These are phyloP conservation scores for Penicillium aurantiogriseum DNA, from an alignment of 2,329 filamentous ascomycete species.

Conservation along the genomic window DNA sequence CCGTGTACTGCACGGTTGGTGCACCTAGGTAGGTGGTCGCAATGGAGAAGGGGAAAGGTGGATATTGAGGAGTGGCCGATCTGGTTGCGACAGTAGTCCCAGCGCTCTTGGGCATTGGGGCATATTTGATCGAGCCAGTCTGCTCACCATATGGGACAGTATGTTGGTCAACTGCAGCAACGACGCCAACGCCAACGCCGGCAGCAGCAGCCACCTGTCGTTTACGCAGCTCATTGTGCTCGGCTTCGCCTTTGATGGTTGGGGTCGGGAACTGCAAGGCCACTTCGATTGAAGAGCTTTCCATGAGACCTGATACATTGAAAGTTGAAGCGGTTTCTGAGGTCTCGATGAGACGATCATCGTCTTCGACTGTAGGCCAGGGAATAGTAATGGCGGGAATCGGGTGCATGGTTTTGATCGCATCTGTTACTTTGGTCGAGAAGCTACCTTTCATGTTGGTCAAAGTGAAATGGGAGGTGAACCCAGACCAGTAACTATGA, in stretches of 20 bases:
- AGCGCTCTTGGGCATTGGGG: constrained; percentile 60
- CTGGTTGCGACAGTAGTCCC: constrained; percentile 59
- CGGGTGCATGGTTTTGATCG: constrained; percentile 19
- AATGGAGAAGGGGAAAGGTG: constrained; percentile 55
- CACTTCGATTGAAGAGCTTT: constrained; percentile 31
- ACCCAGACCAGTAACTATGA: constrained; percentile 49
- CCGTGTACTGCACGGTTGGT: constrained; percentile 50
- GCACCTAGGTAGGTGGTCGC: constrained; percentile 52
- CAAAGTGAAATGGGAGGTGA: constrained; percentile 65
- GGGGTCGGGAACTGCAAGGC: constrained; percentile 30
- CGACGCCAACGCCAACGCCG: neutral
- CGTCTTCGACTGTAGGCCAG: neutral
- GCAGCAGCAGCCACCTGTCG: constrained; percentile 25
- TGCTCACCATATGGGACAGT: constrained; percentile 56
- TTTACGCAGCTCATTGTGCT: constrained; percentile 31
- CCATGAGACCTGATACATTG: constrained; percentile 4
- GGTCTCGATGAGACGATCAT: constrained; percentile 10
- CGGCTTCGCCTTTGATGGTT: constrained; percentile 23
- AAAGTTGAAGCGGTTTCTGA: neutral
- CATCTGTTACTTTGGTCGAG: constrained; percentile 37
- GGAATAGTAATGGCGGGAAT: constrained; percentile 8
- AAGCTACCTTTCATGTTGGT: constrained; percentile 63
- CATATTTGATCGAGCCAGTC: constrained; percentile 56
- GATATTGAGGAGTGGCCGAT: constrained; percentile 50
- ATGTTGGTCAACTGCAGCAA: constrained; percentile 23